Evolutionary conservation across 257 asterid genomes (phyloP).

Genomic region (Fraxinus americana): DNA sequence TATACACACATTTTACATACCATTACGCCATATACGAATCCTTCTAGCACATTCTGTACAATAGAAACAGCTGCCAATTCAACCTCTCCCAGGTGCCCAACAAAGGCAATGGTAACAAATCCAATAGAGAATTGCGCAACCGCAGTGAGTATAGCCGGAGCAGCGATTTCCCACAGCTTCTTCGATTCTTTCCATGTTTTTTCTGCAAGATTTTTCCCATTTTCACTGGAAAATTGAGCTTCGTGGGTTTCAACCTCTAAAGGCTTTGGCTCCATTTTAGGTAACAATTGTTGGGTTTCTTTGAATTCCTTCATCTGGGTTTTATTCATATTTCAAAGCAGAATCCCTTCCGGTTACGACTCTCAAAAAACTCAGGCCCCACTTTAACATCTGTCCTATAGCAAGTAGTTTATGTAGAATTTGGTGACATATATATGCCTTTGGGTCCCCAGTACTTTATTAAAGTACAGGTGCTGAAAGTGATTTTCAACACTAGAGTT

Average conservation of each 20-base stretch:
- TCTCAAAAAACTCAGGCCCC: not conserved
- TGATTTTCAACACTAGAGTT: not conserved
- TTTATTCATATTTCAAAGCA: not conserved
- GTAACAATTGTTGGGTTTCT: conserved; percentile 39
- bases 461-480: not conserved
- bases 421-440: not conserved
- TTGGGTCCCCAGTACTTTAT: not conserved
- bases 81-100: conserved; percentile 71
- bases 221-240: not conserved
- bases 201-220: conserved; percentile 14
- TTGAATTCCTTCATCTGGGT: conserved; percentile 21
- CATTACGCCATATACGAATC: conserved; percentile 81
- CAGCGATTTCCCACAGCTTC: conserved; percentile 70
- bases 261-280: conserved; percentile 36
- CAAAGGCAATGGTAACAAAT: conserved; percentile 68
- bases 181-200: conserved; percentile 63
- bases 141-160: conserved; percentile 62
- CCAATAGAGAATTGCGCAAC: conserved; percentile 79
- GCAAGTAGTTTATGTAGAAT: not conserved
- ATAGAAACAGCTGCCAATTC: conserved; percentile 85
- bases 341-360: not conserved
- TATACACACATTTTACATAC: conserved; percentile 30
- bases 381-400: not conserved
- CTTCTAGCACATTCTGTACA: conserved; percentile 81
- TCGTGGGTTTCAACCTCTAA: conserved; percentile 35